Evolutionary conservation across 2,329 filamentous ascomycete genomes (phyloP).

Genomic region (Emmonsiellopsis sp.): DNA sequence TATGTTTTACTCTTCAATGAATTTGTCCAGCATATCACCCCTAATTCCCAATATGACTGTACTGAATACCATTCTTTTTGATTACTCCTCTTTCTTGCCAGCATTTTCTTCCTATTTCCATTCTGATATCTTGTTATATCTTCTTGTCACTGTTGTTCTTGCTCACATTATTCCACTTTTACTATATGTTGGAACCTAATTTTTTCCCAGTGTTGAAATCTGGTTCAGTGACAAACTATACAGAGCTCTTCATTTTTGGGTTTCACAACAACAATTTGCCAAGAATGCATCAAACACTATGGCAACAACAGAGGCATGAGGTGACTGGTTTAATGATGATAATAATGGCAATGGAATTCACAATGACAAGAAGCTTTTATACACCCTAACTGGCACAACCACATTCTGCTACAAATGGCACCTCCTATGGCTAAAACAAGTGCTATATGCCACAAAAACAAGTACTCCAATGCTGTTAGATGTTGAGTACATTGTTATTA

Average conservation of each 20-base stretch:
- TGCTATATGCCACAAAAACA: not conserved
- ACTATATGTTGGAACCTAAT: not conserved
- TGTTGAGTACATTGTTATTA: not conserved
- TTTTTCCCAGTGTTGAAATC: not conserved
- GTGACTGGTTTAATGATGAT: not conserved
- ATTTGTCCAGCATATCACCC: not conserved
- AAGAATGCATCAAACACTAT: not conserved
- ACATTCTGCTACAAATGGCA: not conserved
- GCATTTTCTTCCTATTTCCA: not conserved
- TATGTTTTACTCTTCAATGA: not conserved
- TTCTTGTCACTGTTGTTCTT: not conserved
- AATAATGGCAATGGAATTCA: not conserved
- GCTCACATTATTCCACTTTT: not conserved
- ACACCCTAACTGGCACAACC: not conserved
- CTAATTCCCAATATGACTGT: not conserved
- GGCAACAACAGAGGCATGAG: not conserved
- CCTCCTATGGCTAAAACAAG: not conserved
- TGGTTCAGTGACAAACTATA: not conserved
- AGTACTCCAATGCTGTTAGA: not conserved
- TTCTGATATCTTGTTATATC: not conserved
- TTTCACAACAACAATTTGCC: not conserved
- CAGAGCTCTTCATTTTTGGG: not conserved
- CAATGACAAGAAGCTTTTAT: not conserved
- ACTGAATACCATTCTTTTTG: not conserved
- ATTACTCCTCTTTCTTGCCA: not conserved